These are phyloP conservation scores for Pseudonectria buxi DNA, from an alignment of 2,329 filamentous ascomycete genomes.

Conservation along the genomic window DNA sequence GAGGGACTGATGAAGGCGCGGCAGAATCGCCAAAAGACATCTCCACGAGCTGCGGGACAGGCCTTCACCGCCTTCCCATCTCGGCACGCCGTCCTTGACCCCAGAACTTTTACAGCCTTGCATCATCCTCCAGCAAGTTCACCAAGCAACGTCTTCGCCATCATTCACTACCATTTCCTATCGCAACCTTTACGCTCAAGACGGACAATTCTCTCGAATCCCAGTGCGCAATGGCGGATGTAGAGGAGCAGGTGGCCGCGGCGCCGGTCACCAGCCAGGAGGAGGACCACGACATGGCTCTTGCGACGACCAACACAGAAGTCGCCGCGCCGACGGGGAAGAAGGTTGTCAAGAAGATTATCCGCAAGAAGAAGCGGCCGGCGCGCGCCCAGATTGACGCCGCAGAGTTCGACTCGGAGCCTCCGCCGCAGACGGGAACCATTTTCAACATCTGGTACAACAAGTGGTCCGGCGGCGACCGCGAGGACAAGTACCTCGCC, in stretches of 20 bases:
- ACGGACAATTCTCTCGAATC: constrained; percentile 2
- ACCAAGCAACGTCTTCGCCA: constrained; percentile 16
- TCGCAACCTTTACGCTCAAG: neutral
- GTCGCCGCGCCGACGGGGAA: constrained; percentile 41
- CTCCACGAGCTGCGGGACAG: constrained; percentile 13
- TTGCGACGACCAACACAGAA: constrained; percentile 35
- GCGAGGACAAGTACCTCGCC: constrained; percentile 83
- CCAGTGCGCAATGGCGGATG: constrained; percentile 25
- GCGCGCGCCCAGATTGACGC: constrained; percentile 88
- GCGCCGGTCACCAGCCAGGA: constrained; percentile 20
- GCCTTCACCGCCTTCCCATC: constrained; percentile 25
- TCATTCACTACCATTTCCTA: constrained; percentile 6
- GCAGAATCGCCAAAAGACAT: constrained; percentile 16
- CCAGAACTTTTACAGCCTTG: constrained; percentile 22
- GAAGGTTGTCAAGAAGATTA: constrained; percentile 78
- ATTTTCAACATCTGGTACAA: constrained; percentile 98
- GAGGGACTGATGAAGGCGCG: constrained; percentile 21
- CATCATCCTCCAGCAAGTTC: constrained; percentile 15
- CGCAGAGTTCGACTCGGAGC: constrained; percentile 72
- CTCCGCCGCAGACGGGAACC: constrained; percentile 85
- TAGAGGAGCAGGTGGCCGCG: constrained; percentile 20
- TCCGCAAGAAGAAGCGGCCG: constrained; percentile 82
- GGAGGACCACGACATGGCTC: constrained; percentile 23
- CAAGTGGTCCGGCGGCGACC: constrained; percentile 94
- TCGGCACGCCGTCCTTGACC: constrained; percentile 4